A percentile compares a stretch with the other conserved stretches of the same genome.
Evolutionary conservation across 768 basidiomycete species (phyloP).

Genomic region (Leccinum variicolor): DNA sequence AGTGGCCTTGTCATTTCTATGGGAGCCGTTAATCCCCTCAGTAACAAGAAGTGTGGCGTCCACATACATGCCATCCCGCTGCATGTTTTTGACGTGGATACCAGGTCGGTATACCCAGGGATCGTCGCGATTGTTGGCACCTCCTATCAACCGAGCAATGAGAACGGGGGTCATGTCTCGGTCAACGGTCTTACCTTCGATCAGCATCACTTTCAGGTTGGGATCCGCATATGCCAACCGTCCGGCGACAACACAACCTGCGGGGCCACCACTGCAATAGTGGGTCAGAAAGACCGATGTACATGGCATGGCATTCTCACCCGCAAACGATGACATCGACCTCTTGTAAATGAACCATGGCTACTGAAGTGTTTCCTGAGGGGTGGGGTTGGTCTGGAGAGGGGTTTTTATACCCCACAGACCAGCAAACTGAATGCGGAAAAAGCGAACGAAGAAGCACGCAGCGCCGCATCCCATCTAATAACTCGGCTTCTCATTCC

Average conservation of each 20-base stretch:
- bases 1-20: constrained; percentile 69
- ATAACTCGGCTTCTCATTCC: not conserved
- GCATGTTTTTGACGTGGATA: constrained; percentile 71
- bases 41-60: not conserved
- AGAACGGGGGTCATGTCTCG: not conserved
- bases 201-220: constrained; percentile 70
- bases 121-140: constrained; percentile 69
- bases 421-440: constrained; percentile 3
- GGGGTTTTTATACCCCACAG: constrained; percentile 13
- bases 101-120: constrained; percentile 75
- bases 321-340: constrained; percentile 71
- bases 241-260: constrained; percentile 65
- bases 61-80: constrained; percentile 61
- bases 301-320: constrained; percentile 20
- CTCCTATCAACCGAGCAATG: constrained; percentile 35
- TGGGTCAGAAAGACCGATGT: constrained; percentile 5
- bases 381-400: not conserved
- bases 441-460: too few species aligned
- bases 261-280: constrained; percentile 52
- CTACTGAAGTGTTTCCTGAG: constrained; percentile 2
- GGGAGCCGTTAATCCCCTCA: not conserved
- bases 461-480: not conserved
- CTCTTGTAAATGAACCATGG: constrained; percentile 58
- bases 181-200: constrained; percentile 47
- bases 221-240: constrained; percentile 70